Percentiles rank a stretch among this genome's conserved stretches.
Evolutionary conservation across 2,329 filamentous ascomycete species (phyloP).

Genomic region (Endocalyx cinctus): DNA sequence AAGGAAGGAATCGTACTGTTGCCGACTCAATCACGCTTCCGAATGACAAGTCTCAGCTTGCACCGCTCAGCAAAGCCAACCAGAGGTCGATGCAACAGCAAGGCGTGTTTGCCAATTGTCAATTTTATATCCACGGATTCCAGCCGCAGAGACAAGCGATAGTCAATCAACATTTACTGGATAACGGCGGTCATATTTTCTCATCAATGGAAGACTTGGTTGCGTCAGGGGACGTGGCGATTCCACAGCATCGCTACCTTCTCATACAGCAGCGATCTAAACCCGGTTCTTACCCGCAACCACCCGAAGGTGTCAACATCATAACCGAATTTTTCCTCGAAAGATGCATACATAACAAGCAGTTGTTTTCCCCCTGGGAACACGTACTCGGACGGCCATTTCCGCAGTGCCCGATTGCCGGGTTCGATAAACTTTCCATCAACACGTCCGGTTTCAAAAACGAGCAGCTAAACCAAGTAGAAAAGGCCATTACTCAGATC

Average conservation of each 20-base stretch:
- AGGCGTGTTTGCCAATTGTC: constrained; percentile 50
- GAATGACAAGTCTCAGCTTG: constrained; percentile 10
- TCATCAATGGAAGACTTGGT: constrained; percentile 37
- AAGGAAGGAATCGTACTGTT: constrained; percentile 7
- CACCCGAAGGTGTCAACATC: constrained; percentile 38
- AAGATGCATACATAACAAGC: constrained; percentile 74
- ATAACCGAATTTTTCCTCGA: constrained; percentile 95
- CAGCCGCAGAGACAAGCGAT: constrained; percentile 44
- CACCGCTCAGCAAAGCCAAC: neutral
- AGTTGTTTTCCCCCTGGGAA: constrained; percentile 61
- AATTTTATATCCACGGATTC: constrained; percentile 60
- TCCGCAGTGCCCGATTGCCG: constrained; percentile 61
- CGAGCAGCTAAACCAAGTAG: constrained; percentile 80
- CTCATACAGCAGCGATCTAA: constrained; percentile 51
- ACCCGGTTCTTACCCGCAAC: constrained; percentile 38
- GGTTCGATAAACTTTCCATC: constrained; percentile 66
- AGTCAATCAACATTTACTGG: constrained; percentile 42
- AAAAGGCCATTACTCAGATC: constrained; percentile 69
- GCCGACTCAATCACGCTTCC: constrained; percentile 4
- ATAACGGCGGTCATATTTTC: constrained; percentile 42
- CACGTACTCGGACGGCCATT: constrained; percentile 78
- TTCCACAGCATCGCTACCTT: constrained; percentile 40
- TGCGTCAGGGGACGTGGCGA: constrained; percentile 18
- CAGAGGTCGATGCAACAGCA: constrained; percentile 21
- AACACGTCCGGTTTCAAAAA: constrained; percentile 80